Evolutionary conservation across 2,329 filamentous ascomycete species (phyloP), one percentile per base, ranked within the genome.

Genomic region (Pestalotiopsis sp.): DNA sequence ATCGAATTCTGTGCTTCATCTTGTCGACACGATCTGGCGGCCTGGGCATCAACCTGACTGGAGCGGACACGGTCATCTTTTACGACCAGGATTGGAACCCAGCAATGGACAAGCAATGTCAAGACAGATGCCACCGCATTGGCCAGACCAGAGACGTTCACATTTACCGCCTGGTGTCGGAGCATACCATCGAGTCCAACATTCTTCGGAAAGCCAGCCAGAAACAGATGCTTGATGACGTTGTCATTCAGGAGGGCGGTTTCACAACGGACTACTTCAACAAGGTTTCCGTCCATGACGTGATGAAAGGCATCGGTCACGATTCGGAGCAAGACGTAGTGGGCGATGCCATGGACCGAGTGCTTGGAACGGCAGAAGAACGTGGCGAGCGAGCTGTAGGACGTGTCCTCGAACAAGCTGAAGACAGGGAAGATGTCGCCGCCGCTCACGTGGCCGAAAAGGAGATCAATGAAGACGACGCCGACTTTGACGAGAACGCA

Each of bases 71-170:
- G 0, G 96, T 99, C 75, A 98, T 99, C 73, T 99, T 99, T 80
- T 99, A 98, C 81, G 96, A 99, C 77, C 91, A 98, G 69, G 96
- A 99, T 79, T 99, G 97, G 97, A 99, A 99, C 76, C 96, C 96
- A 0, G 96, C 97, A 65, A 99, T 99, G 96, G 96, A 99, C 83
- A 97, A 97, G 80, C 96, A 99, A 80, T 99, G 96, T 76, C 97
- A 99, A 82, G 97, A 99, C 79, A 90, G 96, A 75, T 97, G 94
- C 75, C 96, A 99, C 82, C 93, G 96, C 73, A 99, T 99, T 73
- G 96, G 96, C 1, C 96, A 99, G 80, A 98, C 96, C 0, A 91
- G 96, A 38, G 96, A 99, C 78, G 96, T 99, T 40, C 95, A 98
- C 79, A 98, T 99, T 69, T 99, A 98, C 82, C 94, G 95, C 2